These are phyloP conservation scores for Chytriomyces hyalinus DNA, from an alignment of 192 early-diverging fungal genomes.

Conservation along the genomic window DNA sequence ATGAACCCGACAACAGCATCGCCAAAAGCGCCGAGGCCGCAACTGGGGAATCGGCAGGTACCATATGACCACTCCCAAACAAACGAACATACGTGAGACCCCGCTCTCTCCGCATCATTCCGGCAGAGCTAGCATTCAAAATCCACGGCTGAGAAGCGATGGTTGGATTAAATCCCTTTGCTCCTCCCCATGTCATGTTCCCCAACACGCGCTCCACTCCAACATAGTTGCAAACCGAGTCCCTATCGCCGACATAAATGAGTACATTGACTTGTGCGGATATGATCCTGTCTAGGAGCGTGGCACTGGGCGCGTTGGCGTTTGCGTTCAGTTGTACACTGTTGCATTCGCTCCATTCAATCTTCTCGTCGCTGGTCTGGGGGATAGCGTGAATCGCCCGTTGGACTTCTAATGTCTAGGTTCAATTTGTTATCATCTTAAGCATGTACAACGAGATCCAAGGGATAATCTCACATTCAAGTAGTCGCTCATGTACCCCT, in stretches of 20 bases:
- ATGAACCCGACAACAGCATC: background rate
- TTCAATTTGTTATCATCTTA: too few relatives aligned
- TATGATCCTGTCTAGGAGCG: constrained; percentile 19
- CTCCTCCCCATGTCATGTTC: constrained; percentile 53
- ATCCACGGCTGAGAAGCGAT: background rate
- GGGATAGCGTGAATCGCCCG: background rate
- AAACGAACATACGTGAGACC: constrained; percentile 58
- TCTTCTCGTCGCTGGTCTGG: background rate
- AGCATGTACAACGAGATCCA: too few relatives aligned
- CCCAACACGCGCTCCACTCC: constrained; percentile 59
- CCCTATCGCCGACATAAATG: constrained; percentile 15
- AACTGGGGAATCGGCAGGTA: constrained; percentile 64
- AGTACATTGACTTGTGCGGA: constrained; percentile 4
- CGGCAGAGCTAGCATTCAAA: constrained; percentile 32
- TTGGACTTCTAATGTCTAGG: background rate
- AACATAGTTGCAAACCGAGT: constrained; percentile 14
- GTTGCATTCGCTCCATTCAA: constrained; percentile 11
- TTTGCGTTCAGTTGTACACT: background rate
- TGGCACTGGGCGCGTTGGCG: background rate
- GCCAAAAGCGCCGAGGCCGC: constrained; percentile 1
- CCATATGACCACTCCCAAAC: constrained; percentile 69
- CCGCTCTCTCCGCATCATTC: constrained; percentile 53
- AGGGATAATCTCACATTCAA: background rate
- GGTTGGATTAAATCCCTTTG: constrained; percentile 48
- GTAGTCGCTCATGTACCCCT: background rate